Percentiles rank a stretch among this genome's conserved stretches.
phyloP scores from a whole-genome alignment of 441 rosid genomes.

The Pelargonium cotyledonis region DNA sequence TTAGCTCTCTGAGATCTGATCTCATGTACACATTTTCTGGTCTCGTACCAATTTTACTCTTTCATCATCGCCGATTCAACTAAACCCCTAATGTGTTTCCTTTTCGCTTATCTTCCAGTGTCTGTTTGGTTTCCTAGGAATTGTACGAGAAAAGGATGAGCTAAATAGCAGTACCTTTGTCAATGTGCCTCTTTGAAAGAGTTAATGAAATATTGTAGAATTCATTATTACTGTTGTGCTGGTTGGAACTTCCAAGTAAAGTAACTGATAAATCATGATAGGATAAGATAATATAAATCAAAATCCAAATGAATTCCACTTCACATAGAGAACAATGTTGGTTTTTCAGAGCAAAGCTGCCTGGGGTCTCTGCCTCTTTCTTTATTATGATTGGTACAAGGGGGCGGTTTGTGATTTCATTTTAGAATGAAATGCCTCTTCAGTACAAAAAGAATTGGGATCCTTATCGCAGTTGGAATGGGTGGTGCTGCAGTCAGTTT shows the following conservation, averaged over 20 bases:
- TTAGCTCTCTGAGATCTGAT: not conserved
- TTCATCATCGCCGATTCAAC: not conserved
- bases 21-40: no score
- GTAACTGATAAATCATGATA: no score
- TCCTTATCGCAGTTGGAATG: not conserved
- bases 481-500: not conserved
- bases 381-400: not conserved
- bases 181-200: not conserved
- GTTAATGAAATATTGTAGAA: not conserved
- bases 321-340: no score
- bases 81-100: not conserved
- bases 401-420: not conserved
- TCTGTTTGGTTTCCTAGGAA: not conserved
- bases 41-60: not conserved
- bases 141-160: not conserved
- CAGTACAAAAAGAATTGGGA: not conserved
- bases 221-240: no score
- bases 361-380: not conserved
- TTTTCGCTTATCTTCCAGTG: not conserved
- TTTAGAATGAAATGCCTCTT: not conserved
- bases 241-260: no score
- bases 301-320: no score
- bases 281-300: no score
- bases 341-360: no score
- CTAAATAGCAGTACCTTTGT: not conserved